Conservation (phyloP, 805 yeast species). For the Suhomyces canberraensis region DNA sequence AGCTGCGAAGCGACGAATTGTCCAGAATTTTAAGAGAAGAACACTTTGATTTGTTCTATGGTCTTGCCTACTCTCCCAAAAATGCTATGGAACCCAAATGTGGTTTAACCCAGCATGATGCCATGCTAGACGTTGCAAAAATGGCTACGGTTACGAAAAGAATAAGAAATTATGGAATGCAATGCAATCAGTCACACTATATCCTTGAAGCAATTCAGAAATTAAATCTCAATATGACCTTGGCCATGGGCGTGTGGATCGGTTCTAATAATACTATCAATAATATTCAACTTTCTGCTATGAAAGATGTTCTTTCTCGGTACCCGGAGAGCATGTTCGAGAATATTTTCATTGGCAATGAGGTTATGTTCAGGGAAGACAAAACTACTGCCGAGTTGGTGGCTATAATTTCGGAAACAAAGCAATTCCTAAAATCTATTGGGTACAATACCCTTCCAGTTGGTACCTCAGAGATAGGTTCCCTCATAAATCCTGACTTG, state of each 20-base stretch:
- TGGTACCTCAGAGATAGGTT: conserved; percentile 62
- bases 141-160: conserved; percentile 58
- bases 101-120: conserved; percentile 46
- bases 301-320: conserved; percentile 39
- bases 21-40: no score
- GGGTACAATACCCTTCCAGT: conserved; percentile 43
- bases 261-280: conserved; percentile 45
- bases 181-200: conserved; percentile 53
- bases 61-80: conserved; percentile 59
- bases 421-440: conserved; percentile 30
- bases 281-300: conserved; percentile 40
- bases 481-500: conserved; percentile 38
- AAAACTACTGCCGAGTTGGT: conserved; percentile 35
- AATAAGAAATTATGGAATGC: conserved; percentile 58
- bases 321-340: conserved; percentile 48
- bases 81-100: conserved; percentile 52
- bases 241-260: conserved; percentile 65
- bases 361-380: conserved; percentile 56
- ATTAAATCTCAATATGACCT: conserved; percentile 50
- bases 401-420: conserved; percentile 41
- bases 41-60: conserved; percentile 47
- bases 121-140: conserved; percentile 53
- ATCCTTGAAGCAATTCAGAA: conserved; percentile 52
- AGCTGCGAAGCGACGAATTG: no score
- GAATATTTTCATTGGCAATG: conserved; percentile 58